Evolutionary conservation across 805 yeast genomes (phyloP).

Genomic region (Metschnikowia kofuensis): DNA sequence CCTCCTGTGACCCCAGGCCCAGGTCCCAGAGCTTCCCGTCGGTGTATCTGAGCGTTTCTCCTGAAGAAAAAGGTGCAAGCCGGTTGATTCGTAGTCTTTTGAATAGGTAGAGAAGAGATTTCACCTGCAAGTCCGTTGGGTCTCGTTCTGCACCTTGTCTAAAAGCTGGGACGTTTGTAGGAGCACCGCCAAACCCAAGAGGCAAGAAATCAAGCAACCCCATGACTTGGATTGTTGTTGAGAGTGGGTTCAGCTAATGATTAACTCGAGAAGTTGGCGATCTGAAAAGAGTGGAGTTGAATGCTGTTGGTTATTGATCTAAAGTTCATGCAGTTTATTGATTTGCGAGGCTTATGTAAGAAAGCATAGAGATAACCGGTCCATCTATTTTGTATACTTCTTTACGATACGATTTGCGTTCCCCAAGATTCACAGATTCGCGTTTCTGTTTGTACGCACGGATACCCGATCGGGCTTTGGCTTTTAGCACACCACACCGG

Average conservation of each 20-base stretch:
- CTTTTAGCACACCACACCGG: not conserved
- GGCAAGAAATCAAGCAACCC: constrained; percentile 11
- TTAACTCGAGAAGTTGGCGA: too few relatives aligned
- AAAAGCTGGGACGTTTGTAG: not conserved
- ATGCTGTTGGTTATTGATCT: too few relatives aligned
- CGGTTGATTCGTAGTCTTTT: constrained; percentile 46
- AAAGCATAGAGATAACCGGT: not conserved
- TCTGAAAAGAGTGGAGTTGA: too few relatives aligned
- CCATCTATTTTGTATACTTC: too few relatives aligned
- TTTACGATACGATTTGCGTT: not conserved
- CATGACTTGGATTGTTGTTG: not conserved
- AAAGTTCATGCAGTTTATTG: not conserved
- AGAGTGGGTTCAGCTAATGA: not conserved
- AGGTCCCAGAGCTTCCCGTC: constrained; percentile 15
- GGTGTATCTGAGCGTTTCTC: constrained; percentile 18
- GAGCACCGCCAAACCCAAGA: not conserved
- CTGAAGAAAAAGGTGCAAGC: constrained; percentile 40
- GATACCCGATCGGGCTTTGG: not conserved
- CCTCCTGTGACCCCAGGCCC: constrained; percentile 7
- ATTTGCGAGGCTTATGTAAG: not conserved
- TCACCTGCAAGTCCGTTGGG: constrained; percentile 59
- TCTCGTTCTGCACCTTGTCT: constrained; percentile 3
- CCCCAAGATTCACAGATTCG: not conserved
- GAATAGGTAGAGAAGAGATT: constrained; percentile 56
- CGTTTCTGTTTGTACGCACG: constrained; percentile 5